Evolutionary conservation across 2,329 filamentous ascomycete genomes (phyloP), one percentile per base, ranked within the genome.

Genomic region (Laburnicola sp.): DNA sequence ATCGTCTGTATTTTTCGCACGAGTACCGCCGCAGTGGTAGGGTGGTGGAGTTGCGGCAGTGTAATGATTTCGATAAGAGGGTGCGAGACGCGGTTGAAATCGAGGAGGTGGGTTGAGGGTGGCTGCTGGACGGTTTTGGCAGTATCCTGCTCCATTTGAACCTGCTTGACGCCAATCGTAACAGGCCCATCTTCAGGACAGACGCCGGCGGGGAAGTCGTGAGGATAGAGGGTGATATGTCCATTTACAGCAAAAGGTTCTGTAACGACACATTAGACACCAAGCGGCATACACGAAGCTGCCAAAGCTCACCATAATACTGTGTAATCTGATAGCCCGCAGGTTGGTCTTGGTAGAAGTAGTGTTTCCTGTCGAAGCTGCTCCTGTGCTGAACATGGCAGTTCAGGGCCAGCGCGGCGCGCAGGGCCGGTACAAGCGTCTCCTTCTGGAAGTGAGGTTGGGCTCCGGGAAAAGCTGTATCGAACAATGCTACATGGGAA

Each of bases 341-440:
- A 0, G 94, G 94, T 73, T 99, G 94, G 72, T 99, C 94, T 83
- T 94, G 96, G 78, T 97, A 96, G 74, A 99, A 97, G 75, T 99
- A 99, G 74, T 99, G 94, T 72, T 99, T 99, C 57, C 94, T 82
- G 73, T 99, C 94, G 75, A 97, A 99, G 47, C 84, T 84, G 72
- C 91, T 96, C 61, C 83, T 80, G 1, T 75, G 78, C 68, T 95
- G 88, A 45, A 97, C 82, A 1, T 85, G 76, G 73, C 94, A 97
- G 51, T 87, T 83, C 38, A 99, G 78, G 0, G 91, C 90, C 43
- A 97, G 76, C 0, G 94, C 93, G 16, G 93, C 93, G 53, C 94
- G 86, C 11, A 99, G 70, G n/a, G 94, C 94, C 3, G 94, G 94
- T 32, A 97, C 80, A 8, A 99, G 77, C 0, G 89, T 90, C 53